Evolutionary conservation across 1,284 basidiomycete genomes (phyloP), one percentile per base, ranked within the genome.

Genomic region (Cystobasidium pallidum): DNA sequence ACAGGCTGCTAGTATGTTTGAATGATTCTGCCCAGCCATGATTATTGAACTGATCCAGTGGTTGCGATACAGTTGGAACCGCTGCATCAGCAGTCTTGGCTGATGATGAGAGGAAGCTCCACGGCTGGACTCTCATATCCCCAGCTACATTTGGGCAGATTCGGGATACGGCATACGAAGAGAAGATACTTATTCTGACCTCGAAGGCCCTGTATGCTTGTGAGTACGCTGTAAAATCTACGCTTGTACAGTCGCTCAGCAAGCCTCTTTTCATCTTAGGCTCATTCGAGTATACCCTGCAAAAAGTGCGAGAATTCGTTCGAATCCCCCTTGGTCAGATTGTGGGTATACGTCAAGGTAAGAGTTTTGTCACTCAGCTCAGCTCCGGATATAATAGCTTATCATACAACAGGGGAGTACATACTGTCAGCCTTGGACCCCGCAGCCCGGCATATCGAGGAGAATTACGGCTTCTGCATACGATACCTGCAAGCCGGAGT

Each of bases 41-140:
- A 13, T 1, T 55, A 30, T 30, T 1, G 15, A 3, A 30, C 24
- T 30, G 7, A 30, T 30, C n/a, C 15, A n/a, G 15, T 11, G 8
- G 1, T 1, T 30, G 11, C 13, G 7, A 8, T 10, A n/a, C 28
- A 70, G 67, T 96, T 76, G 92, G 94, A 28, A 92, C 89, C 0
- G 90, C 89, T 63, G 88, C 92, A 1, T 87, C 88, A 0, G 86
- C 91, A 21, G 89, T 95, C 11, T 81, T 97, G 11, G 83, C 85
- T 7, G 91, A 94, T 75, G 91, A 89, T 24, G 95, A 98, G 79
- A 83, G 86, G 3, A 81, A 91, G 45, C 79, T 94, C 2, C 89
- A 86, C 2, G 95, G 92, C 0, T 98, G 95, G 94, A 97, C 93
- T 0, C 80, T 98, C 26, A 88, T 97, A 77, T 88, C 92, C 0